Percentiles rank a stretch among this genome's conserved stretches.
These are phyloP conservation scores for Beta macrorhiza DNA, from an alignment of 179 eudicot species.

Conservation along the genomic window DNA sequence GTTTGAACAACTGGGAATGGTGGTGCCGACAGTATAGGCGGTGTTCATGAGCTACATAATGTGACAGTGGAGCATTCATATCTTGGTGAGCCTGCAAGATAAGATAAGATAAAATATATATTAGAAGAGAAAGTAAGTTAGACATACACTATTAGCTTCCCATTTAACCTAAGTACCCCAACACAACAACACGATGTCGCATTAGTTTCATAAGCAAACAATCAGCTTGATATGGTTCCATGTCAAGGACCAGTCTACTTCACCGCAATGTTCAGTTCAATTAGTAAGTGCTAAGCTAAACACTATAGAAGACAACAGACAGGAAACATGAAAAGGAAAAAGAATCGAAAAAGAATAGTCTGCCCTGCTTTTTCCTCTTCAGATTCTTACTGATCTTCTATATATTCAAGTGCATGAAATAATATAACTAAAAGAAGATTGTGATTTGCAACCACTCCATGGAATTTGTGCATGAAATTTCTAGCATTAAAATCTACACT, in stretches of 20 bases:
- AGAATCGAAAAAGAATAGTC: not conserved
- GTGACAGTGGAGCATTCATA: constrained; percentile 84
- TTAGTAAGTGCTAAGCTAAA: not conserved
- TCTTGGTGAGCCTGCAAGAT: constrained; percentile 75
- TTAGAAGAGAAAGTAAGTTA: not conserved
- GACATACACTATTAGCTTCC: not conserved
- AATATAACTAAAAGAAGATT: not conserved
- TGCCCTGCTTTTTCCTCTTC: not conserved
- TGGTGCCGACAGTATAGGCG: constrained; percentile 75
- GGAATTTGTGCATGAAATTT: not conserved
- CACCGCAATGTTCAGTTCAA: not conserved
- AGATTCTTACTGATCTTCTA: not conserved
- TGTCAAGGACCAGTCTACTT: not conserved
- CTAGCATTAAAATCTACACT: not conserved
- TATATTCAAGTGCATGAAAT: not conserved
- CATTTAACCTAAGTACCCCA: not conserved
- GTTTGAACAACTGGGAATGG: constrained; percentile 68
- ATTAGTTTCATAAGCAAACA: not conserved
- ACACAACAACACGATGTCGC: not conserved
- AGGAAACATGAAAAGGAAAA: not conserved
- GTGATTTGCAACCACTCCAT: not conserved
- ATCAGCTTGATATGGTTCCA: not conserved
- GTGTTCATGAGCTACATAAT: constrained; percentile 77
- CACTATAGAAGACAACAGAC: not conserved
- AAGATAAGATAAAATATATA: not conserved